Conservation (phyloP, 1,284 basidiomycete species). For the Leucoagaricus sp. region DNA sequence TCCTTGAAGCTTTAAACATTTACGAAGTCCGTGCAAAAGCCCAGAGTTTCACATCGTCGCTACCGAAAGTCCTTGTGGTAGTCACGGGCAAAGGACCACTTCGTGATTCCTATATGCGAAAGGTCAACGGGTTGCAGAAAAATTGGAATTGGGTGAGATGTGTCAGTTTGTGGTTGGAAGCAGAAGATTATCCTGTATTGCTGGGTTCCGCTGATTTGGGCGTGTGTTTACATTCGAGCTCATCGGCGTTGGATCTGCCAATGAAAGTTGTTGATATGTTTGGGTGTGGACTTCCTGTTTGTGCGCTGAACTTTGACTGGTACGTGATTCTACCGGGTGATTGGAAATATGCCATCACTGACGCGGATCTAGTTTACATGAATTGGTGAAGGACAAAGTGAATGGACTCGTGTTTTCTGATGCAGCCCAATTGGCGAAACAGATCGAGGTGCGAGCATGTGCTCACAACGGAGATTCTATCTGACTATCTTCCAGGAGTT, state of each 20-base stretch:
- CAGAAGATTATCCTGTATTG: slow-evolving; percentile 84
- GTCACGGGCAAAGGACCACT: slow-evolving; percentile 94
- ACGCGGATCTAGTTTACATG: slow-evolving; percentile 61
- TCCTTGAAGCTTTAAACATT: slow-evolving; percentile 69
- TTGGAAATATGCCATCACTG: background rate
- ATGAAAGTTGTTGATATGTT: slow-evolving; percentile 99
- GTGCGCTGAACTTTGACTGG: slow-evolving; percentile 89
- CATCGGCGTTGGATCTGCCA: slow-evolving; percentile 90
- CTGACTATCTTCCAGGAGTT: slow-evolving; percentile 43
- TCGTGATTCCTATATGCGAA: slow-evolving; percentile 70
- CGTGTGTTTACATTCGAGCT: slow-evolving; percentile 88
- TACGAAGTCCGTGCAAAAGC: slow-evolving; percentile 68
- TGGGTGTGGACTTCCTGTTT: slow-evolving; percentile 92
- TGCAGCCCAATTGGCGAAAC: slow-evolving; percentile 68
- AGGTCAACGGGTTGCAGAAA: slow-evolving; percentile 57
- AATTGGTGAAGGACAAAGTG: slow-evolving; percentile 81
- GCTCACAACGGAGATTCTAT: background rate
- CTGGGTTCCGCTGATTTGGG: slow-evolving; percentile 93
- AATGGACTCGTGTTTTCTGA: slow-evolving; percentile 84
- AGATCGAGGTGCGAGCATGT: slow-evolving; percentile 62
- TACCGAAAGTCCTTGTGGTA: slow-evolving; percentile 81
- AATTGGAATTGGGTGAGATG: slow-evolving; percentile 84
- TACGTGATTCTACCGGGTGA: slow-evolving; percentile 34
- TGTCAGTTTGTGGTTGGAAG: slow-evolving; percentile 85
- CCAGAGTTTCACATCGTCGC: slow-evolving; percentile 26